These are phyloP conservation scores for Boletus sp. DNA, from an alignment of 768 basidiomycete species.

Conservation along the genomic window DNA sequence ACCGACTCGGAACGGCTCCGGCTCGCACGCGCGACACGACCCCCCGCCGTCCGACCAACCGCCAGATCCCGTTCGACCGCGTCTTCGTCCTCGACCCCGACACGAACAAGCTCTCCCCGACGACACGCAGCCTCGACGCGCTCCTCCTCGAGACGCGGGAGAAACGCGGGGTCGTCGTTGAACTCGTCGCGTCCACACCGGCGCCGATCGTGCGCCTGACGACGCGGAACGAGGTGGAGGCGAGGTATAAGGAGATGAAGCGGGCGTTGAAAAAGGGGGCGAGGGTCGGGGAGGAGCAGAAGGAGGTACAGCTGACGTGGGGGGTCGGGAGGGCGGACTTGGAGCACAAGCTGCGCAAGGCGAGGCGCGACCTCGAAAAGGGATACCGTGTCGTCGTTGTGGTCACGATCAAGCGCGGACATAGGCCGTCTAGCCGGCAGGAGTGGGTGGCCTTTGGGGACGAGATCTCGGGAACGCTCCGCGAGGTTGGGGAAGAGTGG, in stretches of 20 bases:
- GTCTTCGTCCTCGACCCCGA: conserved; percentile 51
- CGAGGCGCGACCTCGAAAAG: conserved; percentile 54
- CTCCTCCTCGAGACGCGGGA: conserved; percentile 53
- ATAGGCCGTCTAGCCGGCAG: conserved; percentile 31
- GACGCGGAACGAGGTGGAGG: conserved; percentile 42
- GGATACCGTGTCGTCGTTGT: conserved; percentile 57
- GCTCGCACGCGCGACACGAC: not conserved
- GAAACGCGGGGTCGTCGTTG: conserved; percentile 39
- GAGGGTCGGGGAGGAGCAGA: conserved; percentile 37
- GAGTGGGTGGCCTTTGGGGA: conserved; percentile 47
- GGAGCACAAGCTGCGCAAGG: conserved; percentile 63
- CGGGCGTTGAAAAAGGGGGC: conserved; percentile 33
- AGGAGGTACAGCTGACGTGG: conserved; percentile 78
- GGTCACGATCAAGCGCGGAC: conserved; percentile 50
- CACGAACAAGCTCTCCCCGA: conserved; percentile 38
- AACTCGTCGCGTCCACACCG: conserved; percentile 51
- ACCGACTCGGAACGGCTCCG: not conserved
- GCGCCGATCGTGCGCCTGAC: conserved; percentile 61
- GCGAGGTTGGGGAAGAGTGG: conserved; percentile 55
- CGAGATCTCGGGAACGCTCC: conserved; percentile 41
- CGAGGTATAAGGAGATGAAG: conserved; percentile 38
- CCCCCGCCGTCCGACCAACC: conserved; percentile 28
- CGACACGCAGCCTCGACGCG: conserved; percentile 32
- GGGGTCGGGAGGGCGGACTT: conserved; percentile 56
- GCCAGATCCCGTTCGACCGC: conserved; percentile 40